Conservation (phyloP, 192 early-diverging fungal genomes). For the Phlyctochytrium planicorne region DNA sequence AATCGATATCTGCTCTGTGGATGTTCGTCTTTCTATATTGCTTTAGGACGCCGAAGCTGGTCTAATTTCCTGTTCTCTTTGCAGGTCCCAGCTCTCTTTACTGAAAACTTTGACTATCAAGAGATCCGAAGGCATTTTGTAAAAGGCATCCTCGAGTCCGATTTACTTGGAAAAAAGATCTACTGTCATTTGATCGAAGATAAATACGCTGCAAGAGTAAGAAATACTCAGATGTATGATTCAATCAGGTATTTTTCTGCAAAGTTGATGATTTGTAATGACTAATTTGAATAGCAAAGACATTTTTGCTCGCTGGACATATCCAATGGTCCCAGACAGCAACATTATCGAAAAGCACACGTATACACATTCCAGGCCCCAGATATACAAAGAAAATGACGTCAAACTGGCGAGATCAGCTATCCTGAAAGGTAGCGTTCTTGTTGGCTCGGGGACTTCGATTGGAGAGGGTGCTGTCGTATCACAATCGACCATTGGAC, state of each 20-base stretch:
- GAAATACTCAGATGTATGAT: slow-evolving; percentile 73
- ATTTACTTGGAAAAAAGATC: slow-evolving; percentile 82
- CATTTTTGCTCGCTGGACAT: slow-evolving; percentile 88
- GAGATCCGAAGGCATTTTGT: slow-evolving; percentile 87
- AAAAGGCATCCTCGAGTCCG: slow-evolving; percentile 83
- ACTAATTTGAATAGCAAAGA: slow-evolving; percentile 65
- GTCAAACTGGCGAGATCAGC: slow-evolving; percentile 68
- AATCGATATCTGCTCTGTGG: slow-evolving; percentile 90
- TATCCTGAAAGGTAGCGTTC: slow-evolving; percentile 72
- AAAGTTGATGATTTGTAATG: slow-evolving; percentile 6
- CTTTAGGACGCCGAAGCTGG: too few relatives aligned
- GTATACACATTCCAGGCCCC: slow-evolving; percentile 73
- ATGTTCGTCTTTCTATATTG: slow-evolving; percentile 45
- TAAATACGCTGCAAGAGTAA: slow-evolving; percentile 65
- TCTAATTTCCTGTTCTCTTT: slow-evolving; percentile 4
- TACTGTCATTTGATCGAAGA: slow-evolving; percentile 75
- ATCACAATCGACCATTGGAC: slow-evolving; percentile 80
- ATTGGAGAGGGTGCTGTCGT: slow-evolving; percentile 75
- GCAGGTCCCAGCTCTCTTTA: slow-evolving; percentile 84
- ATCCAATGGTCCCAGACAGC: slow-evolving; percentile 90
- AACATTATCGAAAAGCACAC: slow-evolving; percentile 63
- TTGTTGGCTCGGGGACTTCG: slow-evolving; percentile 72
- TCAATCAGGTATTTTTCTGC: slow-evolving; percentile 56
- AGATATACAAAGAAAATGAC: slow-evolving; percentile 80
- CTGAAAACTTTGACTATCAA: slow-evolving; percentile 98